Conservation (phyloP, 78 protist genomes). For the Dictyostelium brefeldianum region DNA sequence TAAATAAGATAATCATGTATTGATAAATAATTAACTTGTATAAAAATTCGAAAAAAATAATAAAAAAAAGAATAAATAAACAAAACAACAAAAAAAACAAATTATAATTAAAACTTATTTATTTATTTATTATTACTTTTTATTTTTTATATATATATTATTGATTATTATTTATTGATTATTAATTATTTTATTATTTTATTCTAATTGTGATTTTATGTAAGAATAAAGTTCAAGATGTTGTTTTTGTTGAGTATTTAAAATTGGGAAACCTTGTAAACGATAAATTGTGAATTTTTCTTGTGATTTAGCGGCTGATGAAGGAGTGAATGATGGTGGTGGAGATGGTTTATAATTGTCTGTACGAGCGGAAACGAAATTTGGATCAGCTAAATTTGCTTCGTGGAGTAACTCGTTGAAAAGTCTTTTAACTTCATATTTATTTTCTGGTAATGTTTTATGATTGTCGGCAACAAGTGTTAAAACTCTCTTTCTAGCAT, state of each 20-base stretch:
- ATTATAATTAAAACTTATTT: background rate
- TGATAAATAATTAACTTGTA: background rate
- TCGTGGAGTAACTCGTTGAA: slow-evolving; percentile 35
- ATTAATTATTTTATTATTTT: background rate
- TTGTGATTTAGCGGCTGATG: background rate
- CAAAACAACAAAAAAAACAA: background rate
- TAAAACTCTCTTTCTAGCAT: slow-evolving; percentile 12
- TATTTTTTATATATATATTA: background rate
- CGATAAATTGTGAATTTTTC: background rate
- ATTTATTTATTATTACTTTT: background rate
- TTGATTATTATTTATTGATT: background rate
- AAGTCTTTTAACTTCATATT: slow-evolving; percentile 15
- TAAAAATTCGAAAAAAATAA: slow-evolving; percentile 1
- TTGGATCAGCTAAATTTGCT: slow-evolving; percentile 61
- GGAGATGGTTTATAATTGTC: background rate
- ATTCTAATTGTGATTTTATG: slow-evolving; percentile 26
- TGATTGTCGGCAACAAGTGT: slow-evolving; percentile 26
- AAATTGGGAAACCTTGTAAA: slow-evolving; percentile 57
- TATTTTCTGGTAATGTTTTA: slow-evolving; percentile 19
- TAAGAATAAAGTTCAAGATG: background rate
- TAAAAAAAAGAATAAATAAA: background rate
- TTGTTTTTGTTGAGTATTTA: background rate
- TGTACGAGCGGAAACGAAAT: slow-evolving; percentile 24
- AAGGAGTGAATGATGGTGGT: slow-evolving; percentile 24
- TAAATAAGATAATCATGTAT: background rate